These are phyloP conservation scores for Apiotrichum siamense DNA, from an alignment of 1,284 basidiomycete genomes.

Conservation along the genomic window DNA sequence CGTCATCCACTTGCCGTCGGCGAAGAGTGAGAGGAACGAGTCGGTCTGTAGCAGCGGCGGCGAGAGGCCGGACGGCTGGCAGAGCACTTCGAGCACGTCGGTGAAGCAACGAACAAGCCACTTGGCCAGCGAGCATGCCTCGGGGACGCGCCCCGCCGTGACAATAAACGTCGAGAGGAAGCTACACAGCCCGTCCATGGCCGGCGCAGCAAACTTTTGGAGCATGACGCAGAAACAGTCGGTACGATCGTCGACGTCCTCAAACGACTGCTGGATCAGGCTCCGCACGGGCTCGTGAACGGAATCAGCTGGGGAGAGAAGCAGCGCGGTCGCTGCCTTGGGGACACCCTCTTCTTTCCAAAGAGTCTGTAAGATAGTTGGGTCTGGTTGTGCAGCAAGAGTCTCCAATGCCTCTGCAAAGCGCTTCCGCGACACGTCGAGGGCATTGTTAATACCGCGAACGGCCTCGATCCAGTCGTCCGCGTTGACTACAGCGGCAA, in stretches of 20 bases:
- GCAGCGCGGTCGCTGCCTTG: slow-evolving; percentile 58
- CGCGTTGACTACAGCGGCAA: slow-evolving; percentile 32
- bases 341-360: slow-evolving; percentile 52
- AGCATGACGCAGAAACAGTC: slow-evolving; percentile 79
- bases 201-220: slow-evolving; percentile 57
- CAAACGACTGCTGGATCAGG: slow-evolving; percentile 71
- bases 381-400: slow-evolving; percentile 54
- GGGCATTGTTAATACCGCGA: slow-evolving; percentile 55
- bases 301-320: slow-evolving; percentile 71
- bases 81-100: slow-evolving; percentile 81
- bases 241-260: slow-evolving; percentile 75
- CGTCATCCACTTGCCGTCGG: slow-evolving; percentile 41
- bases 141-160: slow-evolving; percentile 61
- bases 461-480: slow-evolving; percentile 40
- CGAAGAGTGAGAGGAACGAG: slow-evolving; percentile 49
- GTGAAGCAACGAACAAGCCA: slow-evolving; percentile 83
- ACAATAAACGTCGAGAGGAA: slow-evolving; percentile 62
- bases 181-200: slow-evolving; percentile 62
- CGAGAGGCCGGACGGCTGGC: slow-evolving; percentile 55
- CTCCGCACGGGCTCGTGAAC: slow-evolving; percentile 67
- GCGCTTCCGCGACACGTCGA: slow-evolving; percentile 56
- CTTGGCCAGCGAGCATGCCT: slow-evolving; percentile 78
- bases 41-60: slow-evolving; percentile 36
- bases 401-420: slow-evolving; percentile 60
- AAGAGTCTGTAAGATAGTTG: slow-evolving; percentile 53